Conservation (phyloP, 441 rosid genomes). For the Pelargonium citronellum region DNA sequence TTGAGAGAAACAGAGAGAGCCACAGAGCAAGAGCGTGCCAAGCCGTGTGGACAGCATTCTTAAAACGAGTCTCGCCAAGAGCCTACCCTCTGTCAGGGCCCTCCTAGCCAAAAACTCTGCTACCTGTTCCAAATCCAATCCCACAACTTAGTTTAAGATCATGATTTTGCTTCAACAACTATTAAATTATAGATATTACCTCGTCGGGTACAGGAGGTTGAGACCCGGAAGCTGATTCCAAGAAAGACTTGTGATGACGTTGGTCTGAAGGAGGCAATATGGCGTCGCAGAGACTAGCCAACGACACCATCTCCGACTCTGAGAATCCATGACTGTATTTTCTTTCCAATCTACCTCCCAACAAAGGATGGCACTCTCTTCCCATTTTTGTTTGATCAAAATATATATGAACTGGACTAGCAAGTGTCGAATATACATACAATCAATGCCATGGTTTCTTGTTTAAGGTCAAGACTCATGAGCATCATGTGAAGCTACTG, state of each 20-base stretch:
- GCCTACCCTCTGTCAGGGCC: slow-evolving; percentile 29
- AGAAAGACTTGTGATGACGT: slow-evolving; percentile 31
- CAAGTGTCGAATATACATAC: no score
- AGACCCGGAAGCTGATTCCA: slow-evolving; percentile 41
- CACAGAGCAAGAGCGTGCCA: slow-evolving; percentile 68
- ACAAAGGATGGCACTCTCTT: slow-evolving; percentile 31
- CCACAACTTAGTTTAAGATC: no score
- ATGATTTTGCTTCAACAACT: no score
- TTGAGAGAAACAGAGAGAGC: slow-evolving; percentile 36
- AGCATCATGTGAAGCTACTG: no score
- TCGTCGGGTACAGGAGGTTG: slow-evolving; percentile 41
- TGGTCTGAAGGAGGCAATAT: slow-evolving; percentile 41
- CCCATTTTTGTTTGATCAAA: slow-evolving; percentile 15
- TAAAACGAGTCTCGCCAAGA: slow-evolving; percentile 34
- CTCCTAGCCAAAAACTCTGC: slow-evolving; percentile 42
- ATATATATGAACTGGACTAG: no score
- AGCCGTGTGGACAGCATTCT: slow-evolving; percentile 43
- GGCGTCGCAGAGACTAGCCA: neutral
- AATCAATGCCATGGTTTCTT: no score
- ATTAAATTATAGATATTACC: slow-evolving; percentile 29
- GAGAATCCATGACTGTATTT: slow-evolving; percentile 30
- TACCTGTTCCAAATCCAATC: slow-evolving; percentile 24
- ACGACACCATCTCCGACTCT: neutral
- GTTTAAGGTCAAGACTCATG: no score
- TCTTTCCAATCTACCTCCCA: slow-evolving; percentile 27